Conservation (phyloP, 169 alveolate species). For the Plasmodium malariae region DNA sequence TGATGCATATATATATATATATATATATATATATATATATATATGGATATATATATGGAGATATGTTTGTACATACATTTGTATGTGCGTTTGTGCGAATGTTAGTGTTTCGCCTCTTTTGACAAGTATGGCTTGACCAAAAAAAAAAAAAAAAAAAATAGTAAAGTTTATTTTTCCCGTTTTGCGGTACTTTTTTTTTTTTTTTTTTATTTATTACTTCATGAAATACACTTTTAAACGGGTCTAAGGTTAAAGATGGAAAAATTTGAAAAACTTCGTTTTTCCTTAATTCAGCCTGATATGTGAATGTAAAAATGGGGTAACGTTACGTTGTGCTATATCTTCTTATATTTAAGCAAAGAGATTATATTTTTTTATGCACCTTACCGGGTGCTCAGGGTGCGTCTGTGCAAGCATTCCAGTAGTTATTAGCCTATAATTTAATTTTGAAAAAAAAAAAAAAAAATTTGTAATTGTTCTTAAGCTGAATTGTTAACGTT, state of each 20-base stretch:
- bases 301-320: background rate
- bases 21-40: conserved; percentile 9
- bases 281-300: conserved; percentile 36
- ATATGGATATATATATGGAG: background rate
- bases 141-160: no score
- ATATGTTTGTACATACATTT: background rate
- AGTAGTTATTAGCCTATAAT: conserved; percentile 51
- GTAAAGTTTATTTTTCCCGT: background rate
- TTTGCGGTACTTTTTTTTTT: background rate
- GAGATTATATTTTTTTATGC: background rate
- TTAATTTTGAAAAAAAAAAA: background rate
- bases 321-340: background rate
- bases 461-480: background rate
- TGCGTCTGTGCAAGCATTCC: conserved; percentile 31
- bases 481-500: background rate
- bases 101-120: no score
- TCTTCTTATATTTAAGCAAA: background rate
- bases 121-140: no score
- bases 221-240: conserved; percentile 45
- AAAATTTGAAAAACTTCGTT: conserved; percentile 10
- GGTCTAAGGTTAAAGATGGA: conserved; percentile 22
- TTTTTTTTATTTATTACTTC: conserved; percentile 31
- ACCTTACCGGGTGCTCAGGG: conserved; percentile 45
- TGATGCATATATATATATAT: background rate
- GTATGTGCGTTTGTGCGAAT: no score